Evolutionary conservation across 768 basidiomycete species (phyloP), one percentile per base, ranked within the genome.

Genomic region (Hydnomerulius pinastri): DNA sequence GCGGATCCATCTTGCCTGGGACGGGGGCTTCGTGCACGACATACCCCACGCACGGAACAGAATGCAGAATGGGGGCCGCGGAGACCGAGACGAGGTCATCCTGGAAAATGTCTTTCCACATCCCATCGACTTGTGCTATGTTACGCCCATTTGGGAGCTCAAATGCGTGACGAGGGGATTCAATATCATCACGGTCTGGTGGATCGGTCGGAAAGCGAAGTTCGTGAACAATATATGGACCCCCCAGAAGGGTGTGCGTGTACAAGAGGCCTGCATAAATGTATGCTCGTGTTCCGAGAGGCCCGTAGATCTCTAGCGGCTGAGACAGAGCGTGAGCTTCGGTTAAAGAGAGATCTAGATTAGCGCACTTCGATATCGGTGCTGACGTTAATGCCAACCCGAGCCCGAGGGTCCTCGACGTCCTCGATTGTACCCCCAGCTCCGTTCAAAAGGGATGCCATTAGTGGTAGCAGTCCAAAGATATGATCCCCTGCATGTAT

Each of bases 271-370:
- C 79, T 40, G 71, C 77, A 37, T 92, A 86, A 52, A 94, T 72
- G 62, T 90, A 92, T 21, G 86, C 83, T 20, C 92, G 84, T 1
- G 89, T 90, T 17, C 92, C 92, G 6, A 83, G 68, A 10, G 90
- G 92, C 6, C 92, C 92, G 57, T 92, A 95, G 44, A 95, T 90
- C 65, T 94, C 88, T 3, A 93, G 55, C 15, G 78, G 77, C 88
- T 90, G 55, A n/a, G 13, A 28, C 15, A 23, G 29, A 37, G 12
- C 20, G 15, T 69, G 28, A 63, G 51, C 41, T 17, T 50, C 47
- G 40, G 7, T 21, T 38, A 33, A 25, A 25, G 1, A 27, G 37
- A 8, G 10, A 6, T 9, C 18, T 21, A 18, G 36, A 48, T 24
- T 24, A 50, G 58, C 64, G 12, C 10, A 66, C 65, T 54, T 59